These are phyloP conservation scores for Carpinus viminea DNA, from an alignment of 306 rosid genomes.

Conservation along the genomic window DNA sequence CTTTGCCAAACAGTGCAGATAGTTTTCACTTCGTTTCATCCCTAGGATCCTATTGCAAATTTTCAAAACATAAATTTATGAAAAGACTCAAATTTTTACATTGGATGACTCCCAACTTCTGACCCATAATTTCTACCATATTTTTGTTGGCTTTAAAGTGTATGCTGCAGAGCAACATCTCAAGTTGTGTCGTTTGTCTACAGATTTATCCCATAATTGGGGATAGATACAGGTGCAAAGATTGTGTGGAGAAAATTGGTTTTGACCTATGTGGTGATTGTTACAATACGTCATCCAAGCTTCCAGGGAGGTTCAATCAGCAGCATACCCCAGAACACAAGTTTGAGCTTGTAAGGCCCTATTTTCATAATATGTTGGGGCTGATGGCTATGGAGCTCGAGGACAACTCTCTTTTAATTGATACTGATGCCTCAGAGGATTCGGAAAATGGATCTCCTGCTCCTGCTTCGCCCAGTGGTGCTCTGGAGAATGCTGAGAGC, in stretches of 20 bases:
- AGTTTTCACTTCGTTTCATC: no score
- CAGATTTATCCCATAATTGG: conserved; percentile 77
- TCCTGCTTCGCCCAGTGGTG: conserved; percentile 18
- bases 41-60: background rate
- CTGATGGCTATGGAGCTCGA: conserved; percentile 35
- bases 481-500: conserved; percentile 29
- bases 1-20: background rate
- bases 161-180: conserved; percentile 11
- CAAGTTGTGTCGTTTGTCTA: background rate
- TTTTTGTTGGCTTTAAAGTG: background rate
- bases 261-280: conserved; percentile 85
- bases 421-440: conserved; percentile 30
- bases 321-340: conserved; percentile 80
- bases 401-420: conserved; percentile 31
- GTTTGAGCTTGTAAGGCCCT: conserved; percentile 32
- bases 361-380: conserved; percentile 18
- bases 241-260: conserved; percentile 62
- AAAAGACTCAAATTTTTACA: background rate
- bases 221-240: conserved; percentile 72
- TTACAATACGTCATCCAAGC: conserved; percentile 59
- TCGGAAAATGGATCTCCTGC: conserved; percentile 31
- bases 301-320: conserved; percentile 93
- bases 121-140: background rate
- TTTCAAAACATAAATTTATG: background rate
- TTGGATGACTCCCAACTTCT: conserved; percentile 1